These are phyloP conservation scores for Clitoria ternatea DNA, from an alignment of 306 rosid genomes.

Conservation along the genomic window DNA sequence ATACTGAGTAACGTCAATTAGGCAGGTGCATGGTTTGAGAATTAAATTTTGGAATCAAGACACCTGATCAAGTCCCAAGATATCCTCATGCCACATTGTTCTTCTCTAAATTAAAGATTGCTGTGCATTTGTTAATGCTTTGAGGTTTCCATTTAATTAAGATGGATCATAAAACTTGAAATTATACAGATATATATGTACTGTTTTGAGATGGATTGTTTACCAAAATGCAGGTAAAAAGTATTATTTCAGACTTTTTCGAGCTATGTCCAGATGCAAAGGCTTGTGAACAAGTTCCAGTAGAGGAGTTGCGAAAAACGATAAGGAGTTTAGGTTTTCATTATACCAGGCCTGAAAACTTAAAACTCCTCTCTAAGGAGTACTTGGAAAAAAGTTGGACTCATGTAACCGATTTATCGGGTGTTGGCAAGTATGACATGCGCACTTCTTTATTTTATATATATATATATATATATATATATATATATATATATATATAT, in stretches of 20 bases:
- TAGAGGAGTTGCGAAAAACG: conserved; percentile 37
- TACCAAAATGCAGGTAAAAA: conserved; percentile 39
- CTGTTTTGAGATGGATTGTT: neutral
- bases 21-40: neutral
- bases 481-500: too few species aligned
- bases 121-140: neutral
- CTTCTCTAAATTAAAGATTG: neutral
- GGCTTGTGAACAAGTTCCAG: conserved; percentile 42
- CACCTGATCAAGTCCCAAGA: neutral
- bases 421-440: conserved; percentile 67
- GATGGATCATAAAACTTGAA: neutral
- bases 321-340: conserved; percentile 54
- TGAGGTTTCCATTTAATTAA: neutral
- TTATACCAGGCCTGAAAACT: conserved; percentile 40
- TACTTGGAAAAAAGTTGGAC: conserved; percentile 64
- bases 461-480: too few species aligned
- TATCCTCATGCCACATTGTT: neutral
- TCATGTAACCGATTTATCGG: conserved; percentile 64
- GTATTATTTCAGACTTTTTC: conserved; percentile 40
- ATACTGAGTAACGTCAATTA: neutral
- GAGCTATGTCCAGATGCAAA: conserved; percentile 62
- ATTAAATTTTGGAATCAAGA: neutral
- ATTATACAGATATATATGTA: neutral
- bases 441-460: neutral
- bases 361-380: conserved; percentile 53